Evolutionary conservation across 2,329 filamentous ascomycete species (phyloP).

Genomic region (Colletotrichum tropicicola): DNA sequence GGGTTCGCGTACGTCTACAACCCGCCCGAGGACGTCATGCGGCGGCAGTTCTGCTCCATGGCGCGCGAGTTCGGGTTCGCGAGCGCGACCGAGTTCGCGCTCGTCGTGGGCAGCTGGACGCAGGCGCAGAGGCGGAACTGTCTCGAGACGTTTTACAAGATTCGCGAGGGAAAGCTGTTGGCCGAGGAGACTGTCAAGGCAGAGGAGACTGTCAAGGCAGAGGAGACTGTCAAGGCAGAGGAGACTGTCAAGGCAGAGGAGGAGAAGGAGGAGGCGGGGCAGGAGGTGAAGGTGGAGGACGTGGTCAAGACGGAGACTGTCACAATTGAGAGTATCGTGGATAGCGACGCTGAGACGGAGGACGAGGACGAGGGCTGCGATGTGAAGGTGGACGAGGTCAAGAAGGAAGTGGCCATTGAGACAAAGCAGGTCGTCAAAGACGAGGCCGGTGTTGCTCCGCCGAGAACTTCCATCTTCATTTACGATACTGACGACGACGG

Average conservation of each 20-base stretch:
- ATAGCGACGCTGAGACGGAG: conserved; percentile 31
- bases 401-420: not conserved
- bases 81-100: conserved; percentile 83
- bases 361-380: conserved; percentile 9
- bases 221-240: conserved; percentile 35
- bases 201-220: conserved; percentile 38
- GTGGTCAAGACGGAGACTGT: not conserved
- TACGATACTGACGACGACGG: conserved; percentile 48
- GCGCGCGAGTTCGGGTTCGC: conserved; percentile 80
- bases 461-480: conserved; percentile 44
- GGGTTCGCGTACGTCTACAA: conserved; percentile 61
- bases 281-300: conserved; percentile 24
- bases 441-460: not conserved
- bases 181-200: conserved; percentile 38
- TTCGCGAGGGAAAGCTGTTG: conserved; percentile 64
- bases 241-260: conserved; percentile 2
- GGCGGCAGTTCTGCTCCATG: conserved; percentile 92
- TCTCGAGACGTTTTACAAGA: conserved; percentile 82
- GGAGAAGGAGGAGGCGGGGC: conserved; percentile 11
- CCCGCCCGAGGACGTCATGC: conserved; percentile 77
- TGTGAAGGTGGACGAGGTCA: not conserved
- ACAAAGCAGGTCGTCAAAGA: not conserved
- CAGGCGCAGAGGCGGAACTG: conserved; percentile 82
- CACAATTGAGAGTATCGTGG: conserved; percentile 1
- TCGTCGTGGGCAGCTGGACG: conserved; percentile 91